Percentiles rank a stretch among this genome's conserved stretches.
These are phyloP conservation scores for Backusella sp. DNA, from an alignment of 192 early-diverging fungal genomes.

Conservation along the genomic window DNA sequence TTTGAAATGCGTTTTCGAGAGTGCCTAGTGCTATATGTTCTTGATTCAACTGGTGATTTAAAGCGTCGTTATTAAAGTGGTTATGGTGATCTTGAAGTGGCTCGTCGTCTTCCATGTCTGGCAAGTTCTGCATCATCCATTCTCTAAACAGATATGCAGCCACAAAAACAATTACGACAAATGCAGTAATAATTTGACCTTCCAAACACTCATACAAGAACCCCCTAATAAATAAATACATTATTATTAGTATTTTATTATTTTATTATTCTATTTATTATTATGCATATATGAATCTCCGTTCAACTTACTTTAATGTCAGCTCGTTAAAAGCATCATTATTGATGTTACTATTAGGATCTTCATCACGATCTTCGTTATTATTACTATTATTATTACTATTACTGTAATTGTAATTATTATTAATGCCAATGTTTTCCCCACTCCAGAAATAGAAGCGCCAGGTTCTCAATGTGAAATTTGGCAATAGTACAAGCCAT, in stretches of 20 bases:
- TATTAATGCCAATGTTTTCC: slow-evolving; percentile 46
- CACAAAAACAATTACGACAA: slow-evolving; percentile 76
- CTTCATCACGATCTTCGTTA: background rate
- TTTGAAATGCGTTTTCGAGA: slow-evolving; percentile 16
- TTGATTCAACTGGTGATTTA: slow-evolving; percentile 1
- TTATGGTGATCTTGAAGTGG: background rate
- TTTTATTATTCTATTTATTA: background rate
- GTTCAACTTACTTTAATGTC: slow-evolving; percentile 10
- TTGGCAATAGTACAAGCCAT: slow-evolving; percentile 86
- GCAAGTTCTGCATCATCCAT: slow-evolving; percentile 78
- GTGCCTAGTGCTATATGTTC: slow-evolving; percentile 20
- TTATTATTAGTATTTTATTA: background rate
- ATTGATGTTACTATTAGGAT: background rate
- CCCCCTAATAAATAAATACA: slow-evolving; percentile 23
- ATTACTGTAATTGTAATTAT: background rate
- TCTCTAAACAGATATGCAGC: slow-evolving; percentile 83
- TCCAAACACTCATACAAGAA: slow-evolving; percentile 75
- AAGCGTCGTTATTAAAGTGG: background rate
- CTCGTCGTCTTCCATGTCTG: slow-evolving; percentile 2
- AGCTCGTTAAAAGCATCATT: background rate
- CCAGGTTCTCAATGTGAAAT: slow-evolving; percentile 80
- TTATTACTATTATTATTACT: background rate
- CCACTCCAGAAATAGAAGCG: slow-evolving; percentile 83
- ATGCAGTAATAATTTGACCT: slow-evolving; percentile 76
- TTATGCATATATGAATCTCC: background rate